These are phyloP conservation scores for Phaseolus lunatus DNA, from an alignment of 306 rosid genomes.

Conservation along the genomic window DNA sequence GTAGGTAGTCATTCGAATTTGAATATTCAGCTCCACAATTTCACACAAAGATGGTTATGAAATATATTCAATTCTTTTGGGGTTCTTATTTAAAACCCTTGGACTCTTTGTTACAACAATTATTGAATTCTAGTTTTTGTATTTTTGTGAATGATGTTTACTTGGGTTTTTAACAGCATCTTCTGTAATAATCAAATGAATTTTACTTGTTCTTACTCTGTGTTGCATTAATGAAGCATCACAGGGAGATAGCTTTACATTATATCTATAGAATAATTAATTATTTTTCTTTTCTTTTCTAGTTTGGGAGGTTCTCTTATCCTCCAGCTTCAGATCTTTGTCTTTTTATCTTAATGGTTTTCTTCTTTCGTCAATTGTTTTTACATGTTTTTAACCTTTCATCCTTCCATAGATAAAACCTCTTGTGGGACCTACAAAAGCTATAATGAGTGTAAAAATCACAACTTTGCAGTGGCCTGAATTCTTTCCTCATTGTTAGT, in stretches of 20 bases:
- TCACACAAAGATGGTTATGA: constrained; percentile 12
- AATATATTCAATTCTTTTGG: neutral
- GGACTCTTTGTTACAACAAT: neutral
- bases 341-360: neutral
- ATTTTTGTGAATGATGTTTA: constrained; percentile 12
- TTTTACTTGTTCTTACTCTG: constrained; percentile 8
- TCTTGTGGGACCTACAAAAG: constrained; percentile 87
- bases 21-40: constrained; percentile 16
- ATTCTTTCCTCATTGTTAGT: constrained; percentile 91
- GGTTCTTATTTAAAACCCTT: no score
- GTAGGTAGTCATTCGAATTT: constrained; percentile 16
- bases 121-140: constrained; percentile 33
- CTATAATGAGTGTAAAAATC: constrained; percentile 82
- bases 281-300: constrained; percentile 5
- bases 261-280: constrained; percentile 25
- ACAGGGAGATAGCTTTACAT: neutral
- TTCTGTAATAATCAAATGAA: constrained; percentile 14
- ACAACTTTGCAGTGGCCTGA: constrained; percentile 89
- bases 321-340: neutral
- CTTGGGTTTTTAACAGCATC: neutral
- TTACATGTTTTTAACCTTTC: constrained; percentile 33
- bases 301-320: constrained; percentile 10
- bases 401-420: constrained; percentile 77
- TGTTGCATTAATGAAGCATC: constrained; percentile 13
- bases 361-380: neutral